These are phyloP conservation scores for Chaetomium cochliodes DNA, from an alignment of 495 filamentous ascomycete species.

Conservation along the genomic window DNA sequence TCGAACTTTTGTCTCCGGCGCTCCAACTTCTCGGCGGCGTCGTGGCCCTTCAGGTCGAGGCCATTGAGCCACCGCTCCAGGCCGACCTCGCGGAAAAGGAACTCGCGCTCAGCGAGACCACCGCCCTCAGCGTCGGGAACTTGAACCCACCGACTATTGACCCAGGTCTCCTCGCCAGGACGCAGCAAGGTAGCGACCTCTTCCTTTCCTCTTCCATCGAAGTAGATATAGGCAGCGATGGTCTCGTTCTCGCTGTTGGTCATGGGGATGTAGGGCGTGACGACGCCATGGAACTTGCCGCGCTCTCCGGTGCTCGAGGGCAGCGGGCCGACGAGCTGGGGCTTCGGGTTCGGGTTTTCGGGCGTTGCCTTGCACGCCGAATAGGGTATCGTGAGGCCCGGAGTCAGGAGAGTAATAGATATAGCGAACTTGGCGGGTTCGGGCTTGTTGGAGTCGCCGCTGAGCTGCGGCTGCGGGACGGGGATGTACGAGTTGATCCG, in stretches of 20 bases:
- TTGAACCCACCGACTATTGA: constrained; percentile 96
- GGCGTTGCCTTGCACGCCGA: constrained; percentile 73
- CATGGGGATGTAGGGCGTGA: constrained; percentile 84
- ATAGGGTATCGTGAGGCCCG: constrained; percentile 84
- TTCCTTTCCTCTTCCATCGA: constrained; percentile 92
- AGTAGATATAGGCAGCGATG: constrained; percentile 98
- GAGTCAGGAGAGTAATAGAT: constrained; percentile 91
- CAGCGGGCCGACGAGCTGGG: constrained; percentile 72
- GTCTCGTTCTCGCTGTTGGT: constrained; percentile 91
- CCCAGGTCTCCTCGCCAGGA: constrained; percentile 97
- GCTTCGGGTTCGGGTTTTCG: constrained; percentile 69
- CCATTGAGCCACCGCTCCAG: constrained; percentile 95
- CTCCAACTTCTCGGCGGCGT: constrained; percentile 82
- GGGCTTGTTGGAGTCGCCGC: constrained; percentile 64
- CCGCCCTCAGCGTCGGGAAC: constrained; percentile 87
- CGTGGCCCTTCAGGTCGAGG: constrained; percentile 84
- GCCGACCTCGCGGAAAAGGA: constrained; percentile 95
- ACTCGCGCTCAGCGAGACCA: constrained; percentile 92
- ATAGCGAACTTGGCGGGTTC: constrained; percentile 94
- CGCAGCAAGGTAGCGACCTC: constrained; percentile 93
- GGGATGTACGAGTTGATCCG: constrained; percentile 97
- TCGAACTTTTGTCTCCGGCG: constrained; percentile 82
- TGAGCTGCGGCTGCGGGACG: constrained; percentile 81
- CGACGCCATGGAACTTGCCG: constrained; percentile 52
- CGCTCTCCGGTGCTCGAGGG: constrained; percentile 47